Evolutionary conservation across 805 yeast genomes (phyloP).

Genomic region (Lachancea thermotolerans): DNA sequence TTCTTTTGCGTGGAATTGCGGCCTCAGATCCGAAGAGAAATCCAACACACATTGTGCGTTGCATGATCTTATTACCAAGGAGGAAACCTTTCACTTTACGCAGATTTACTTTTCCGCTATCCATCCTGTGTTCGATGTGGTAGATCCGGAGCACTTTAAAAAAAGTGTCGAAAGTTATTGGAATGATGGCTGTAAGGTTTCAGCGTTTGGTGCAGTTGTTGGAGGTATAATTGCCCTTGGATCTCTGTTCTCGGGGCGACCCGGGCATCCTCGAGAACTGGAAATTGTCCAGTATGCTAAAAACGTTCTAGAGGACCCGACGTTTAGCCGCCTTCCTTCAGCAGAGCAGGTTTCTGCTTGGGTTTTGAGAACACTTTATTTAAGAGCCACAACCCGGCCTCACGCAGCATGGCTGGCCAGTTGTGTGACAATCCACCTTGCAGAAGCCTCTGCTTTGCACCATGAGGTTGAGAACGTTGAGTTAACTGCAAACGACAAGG

Average conservation of each 20-base stretch:
- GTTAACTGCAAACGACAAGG: background rate
- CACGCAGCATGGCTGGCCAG: constrained; percentile 12
- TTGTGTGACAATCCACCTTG: constrained; percentile 9
- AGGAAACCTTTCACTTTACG: constrained; percentile 4
- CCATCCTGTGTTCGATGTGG: constrained; percentile 10
- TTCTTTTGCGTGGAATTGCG: constrained; percentile 14
- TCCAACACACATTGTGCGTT: constrained; percentile 2
- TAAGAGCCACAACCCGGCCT: constrained; percentile 10
- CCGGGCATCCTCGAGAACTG: constrained; percentile 11
- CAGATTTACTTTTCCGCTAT: constrained; percentile 6
- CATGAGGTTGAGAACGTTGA: constrained; percentile 10
- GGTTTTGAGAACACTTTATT: constrained; percentile 9
- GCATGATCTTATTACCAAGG: constrained; percentile 5
- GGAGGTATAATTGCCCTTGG: constrained; percentile 11
- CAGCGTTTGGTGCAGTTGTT: constrained; percentile 10
- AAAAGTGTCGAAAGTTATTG: constrained; percentile 6
- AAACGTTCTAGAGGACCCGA: constrained; percentile 10
- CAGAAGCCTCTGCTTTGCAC: constrained; percentile 10
- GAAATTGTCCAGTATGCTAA: constrained; percentile 12
- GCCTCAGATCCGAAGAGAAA: constrained; percentile 10
- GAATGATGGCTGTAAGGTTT: constrained; percentile 1
- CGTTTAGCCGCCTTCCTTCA: constrained; percentile 10
- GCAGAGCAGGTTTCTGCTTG: constrained; percentile 10
- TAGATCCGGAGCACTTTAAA: constrained; percentile 4
- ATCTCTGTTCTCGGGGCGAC: constrained; percentile 9